These are phyloP conservation scores for Erucastrum elatum DNA, from an alignment of 345 rosid genomes.

Conservation along the genomic window DNA sequence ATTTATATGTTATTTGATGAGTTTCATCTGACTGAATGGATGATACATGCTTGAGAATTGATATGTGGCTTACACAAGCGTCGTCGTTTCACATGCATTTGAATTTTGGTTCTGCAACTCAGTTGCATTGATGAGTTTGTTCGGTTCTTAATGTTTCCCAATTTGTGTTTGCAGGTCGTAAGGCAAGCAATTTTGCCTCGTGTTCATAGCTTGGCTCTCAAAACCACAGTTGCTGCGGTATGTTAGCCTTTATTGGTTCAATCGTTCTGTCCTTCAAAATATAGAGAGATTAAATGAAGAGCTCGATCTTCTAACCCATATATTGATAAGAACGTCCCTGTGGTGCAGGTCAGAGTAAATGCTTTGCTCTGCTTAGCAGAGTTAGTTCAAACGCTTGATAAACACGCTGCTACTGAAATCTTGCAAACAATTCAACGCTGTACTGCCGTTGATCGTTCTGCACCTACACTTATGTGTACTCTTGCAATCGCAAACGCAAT, in stretches of 20 bases:
- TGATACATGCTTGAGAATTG: slow-evolving; percentile 8
- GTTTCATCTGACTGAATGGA: background rate
- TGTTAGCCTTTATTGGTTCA: slow-evolving; percentile 40
- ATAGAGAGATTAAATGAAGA: slow-evolving; percentile 6
- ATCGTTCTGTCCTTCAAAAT: background rate
- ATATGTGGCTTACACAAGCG: slow-evolving; percentile 14
- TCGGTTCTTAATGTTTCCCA: slow-evolving; percentile 6
- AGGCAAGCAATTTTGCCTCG: slow-evolving; percentile 92
- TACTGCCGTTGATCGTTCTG: slow-evolving; percentile 89
- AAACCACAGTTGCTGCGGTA: slow-evolving; percentile 96
- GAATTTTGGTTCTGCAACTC: slow-evolving; percentile 13
- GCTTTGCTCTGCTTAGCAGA: slow-evolving; percentile 91
- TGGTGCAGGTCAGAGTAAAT: slow-evolving; percentile 85
- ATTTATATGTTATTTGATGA: slow-evolving; percentile 8
- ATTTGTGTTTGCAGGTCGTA: slow-evolving; percentile 65
- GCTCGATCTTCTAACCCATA: slow-evolving; percentile 12
- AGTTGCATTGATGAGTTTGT: background rate
- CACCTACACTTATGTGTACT: slow-evolving; percentile 97
- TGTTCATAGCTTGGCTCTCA: slow-evolving; percentile 91
- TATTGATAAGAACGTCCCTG: background rate
- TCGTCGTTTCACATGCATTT: slow-evolving; percentile 6
- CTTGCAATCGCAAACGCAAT: slow-evolving; percentile 88
- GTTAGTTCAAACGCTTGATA: slow-evolving; percentile 67
- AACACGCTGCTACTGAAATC: slow-evolving; percentile 66
- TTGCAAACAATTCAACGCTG: slow-evolving; percentile 90